phyloP scores from a whole-genome alignment of 225 moss, liverwort and hornwort species.

The Pleurozium schreberi region DNA sequence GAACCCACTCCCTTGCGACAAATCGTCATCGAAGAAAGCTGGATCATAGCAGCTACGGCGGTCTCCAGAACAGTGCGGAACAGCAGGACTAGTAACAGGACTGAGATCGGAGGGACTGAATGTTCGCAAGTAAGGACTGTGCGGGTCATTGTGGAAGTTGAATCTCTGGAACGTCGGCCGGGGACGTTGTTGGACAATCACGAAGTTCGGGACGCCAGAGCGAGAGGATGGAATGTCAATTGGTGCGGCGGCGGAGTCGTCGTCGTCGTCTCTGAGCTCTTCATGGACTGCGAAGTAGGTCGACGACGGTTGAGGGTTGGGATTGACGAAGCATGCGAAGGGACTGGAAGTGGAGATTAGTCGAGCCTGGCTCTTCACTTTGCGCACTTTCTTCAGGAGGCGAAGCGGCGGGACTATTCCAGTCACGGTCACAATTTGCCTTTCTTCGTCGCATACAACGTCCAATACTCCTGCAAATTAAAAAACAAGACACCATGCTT shows the following conservation, averaged over 20 bases:
- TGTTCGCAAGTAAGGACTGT: constrained; percentile 24
- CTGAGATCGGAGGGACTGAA: constrained; percentile 12
- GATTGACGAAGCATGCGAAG: constrained; percentile 11
- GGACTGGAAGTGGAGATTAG: constrained; percentile 12
- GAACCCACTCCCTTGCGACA: background rate
- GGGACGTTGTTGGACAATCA: constrained; percentile 7
- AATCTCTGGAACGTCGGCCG: constrained; percentile 26
- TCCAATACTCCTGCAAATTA: constrained; percentile 9
- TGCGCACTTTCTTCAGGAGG: constrained; percentile 21
- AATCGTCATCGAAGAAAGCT: background rate
- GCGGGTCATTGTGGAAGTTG: constrained; percentile 24
- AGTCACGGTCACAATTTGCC: constrained; percentile 15
- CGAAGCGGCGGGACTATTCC: constrained; percentile 3
- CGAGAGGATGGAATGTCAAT: constrained; percentile 8
- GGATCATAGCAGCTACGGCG: background rate
- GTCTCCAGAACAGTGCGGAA: background rate
- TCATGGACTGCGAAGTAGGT: background rate
- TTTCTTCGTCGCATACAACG: constrained; percentile 10
- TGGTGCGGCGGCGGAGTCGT: background rate
- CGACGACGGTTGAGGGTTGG: background rate
- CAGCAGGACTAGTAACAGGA: background rate
- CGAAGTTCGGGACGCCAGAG: background rate
- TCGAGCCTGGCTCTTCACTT: constrained; percentile 13
- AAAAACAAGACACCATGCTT: background rate
- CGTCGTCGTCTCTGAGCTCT: background rate